phyloP scores from a whole-genome alignment of 805 yeast species.

The Candida ponderosae region DNA sequence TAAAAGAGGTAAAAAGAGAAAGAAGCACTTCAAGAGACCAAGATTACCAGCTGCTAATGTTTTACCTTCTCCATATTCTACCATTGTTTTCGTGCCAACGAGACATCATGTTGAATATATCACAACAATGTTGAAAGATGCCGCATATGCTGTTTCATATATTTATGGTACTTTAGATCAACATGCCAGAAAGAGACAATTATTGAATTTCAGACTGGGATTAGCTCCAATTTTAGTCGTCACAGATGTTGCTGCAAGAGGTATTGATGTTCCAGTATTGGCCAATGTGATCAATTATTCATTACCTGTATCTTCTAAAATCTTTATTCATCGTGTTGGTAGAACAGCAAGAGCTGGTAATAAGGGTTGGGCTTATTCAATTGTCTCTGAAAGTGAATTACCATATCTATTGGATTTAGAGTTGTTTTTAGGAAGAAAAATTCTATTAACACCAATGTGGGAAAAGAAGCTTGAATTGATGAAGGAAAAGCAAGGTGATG shows the following conservation, averaged over 20 bases:
- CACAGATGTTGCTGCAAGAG: conserved; percentile 98
- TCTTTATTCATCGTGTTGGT: conserved; percentile 95
- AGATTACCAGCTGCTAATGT: conserved; percentile 74
- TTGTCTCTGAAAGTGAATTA: conserved; percentile 75
- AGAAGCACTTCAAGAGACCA: conserved; percentile 37
- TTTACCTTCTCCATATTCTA: conserved; percentile 77
- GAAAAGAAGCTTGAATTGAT: conserved; percentile 51
- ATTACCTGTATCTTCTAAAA: conserved; percentile 85
- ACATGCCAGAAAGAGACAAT: conserved; percentile 84
- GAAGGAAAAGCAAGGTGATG: conserved; percentile 34
- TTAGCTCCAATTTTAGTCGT: conserved; percentile 83
- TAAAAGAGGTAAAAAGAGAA: conserved; percentile 26
- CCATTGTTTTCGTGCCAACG: conserved; percentile 93
- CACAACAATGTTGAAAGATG: conserved; percentile 55
- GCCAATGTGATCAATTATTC: conserved; percentile 93
- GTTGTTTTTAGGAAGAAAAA: conserved; percentile 77
- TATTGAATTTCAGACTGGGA: conserved; percentile 79
- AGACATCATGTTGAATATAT: conserved; percentile 96
- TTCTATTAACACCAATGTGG: conserved; percentile 62
- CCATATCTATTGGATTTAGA: conserved; percentile 90
- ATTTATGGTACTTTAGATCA: conserved; percentile 95
- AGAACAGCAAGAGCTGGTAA: conserved; percentile 99
- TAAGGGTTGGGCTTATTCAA: conserved; percentile 94
- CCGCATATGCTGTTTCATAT: conserved; percentile 83
- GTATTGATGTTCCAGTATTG: conserved; percentile 94